Conservation (phyloP, 345 rosid species). For the Brassica juncea region DNA sequence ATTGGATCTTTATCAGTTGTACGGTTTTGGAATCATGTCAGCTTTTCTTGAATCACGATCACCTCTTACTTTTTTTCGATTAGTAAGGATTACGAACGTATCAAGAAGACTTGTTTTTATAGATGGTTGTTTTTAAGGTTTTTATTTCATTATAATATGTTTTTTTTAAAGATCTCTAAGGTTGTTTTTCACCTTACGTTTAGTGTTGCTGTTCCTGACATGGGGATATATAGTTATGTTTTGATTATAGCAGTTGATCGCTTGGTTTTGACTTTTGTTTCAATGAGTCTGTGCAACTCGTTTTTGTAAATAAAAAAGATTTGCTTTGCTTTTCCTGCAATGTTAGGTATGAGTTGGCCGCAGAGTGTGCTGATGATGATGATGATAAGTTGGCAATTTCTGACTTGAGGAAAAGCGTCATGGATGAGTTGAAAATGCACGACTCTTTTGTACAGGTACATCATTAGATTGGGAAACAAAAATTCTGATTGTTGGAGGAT, state of each 20-base stretch:
- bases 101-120: neutral
- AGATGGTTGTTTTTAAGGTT: neutral
- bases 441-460: conserved; percentile 67
- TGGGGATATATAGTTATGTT: neutral
- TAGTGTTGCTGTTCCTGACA: neutral
- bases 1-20: conserved; percentile 25
- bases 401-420: conserved; percentile 64
- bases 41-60: neutral
- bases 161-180: neutral
- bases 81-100: neutral
- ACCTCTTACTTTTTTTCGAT: neutral
- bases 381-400: conserved; percentile 77
- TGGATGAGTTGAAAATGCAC: conserved; percentile 81
- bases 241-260: neutral
- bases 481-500: neutral
- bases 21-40: conserved; percentile 2
- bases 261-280: neutral
- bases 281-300: neutral
- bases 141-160: too few relatives aligned
- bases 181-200: neutral
- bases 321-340: neutral
- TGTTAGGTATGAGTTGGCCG: conserved; percentile 79
- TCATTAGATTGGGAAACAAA: neutral
- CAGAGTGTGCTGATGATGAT: conserved; percentile 95
- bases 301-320: neutral